Base-by-base conservation (phyloP, 2,329 filamentous ascomycete species). In the Herpotrichia juniperi region DNA sequence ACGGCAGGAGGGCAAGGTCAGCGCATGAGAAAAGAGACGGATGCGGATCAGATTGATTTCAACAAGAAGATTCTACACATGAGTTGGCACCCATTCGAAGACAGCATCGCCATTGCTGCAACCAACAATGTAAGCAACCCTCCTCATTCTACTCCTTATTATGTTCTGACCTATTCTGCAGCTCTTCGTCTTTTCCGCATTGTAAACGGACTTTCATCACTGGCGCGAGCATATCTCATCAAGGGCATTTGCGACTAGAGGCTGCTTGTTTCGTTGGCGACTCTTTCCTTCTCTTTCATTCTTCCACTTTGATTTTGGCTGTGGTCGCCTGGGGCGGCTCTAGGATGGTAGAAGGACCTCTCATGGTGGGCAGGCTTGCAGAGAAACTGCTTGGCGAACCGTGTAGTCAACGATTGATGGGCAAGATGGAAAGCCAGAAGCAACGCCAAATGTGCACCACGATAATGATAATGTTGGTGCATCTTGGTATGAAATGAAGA, bases 11-110 rank as follows among this genome's bases (percentile, higher is more conserved):
- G 88, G 39, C 90, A 93, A 69, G 92, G 91, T 51, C 91, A 94
- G 73, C 86, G 94, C 66, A 97, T 99, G 94, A 88, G 93, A 70
- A 97, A 97, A 80, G 94, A 99, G 81, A 99, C 94, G 47, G 94
- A 99, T 76, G 94, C 94, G 52, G 93, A 99, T 76, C 93, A 97
- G 79, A 97, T 97, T 76, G 94, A 99, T 77, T 99, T 97, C 78
- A 97, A 97, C 84, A 99, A 97, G 85, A 99, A 99, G 85, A 99
- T 99, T 68, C 76, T 99, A 72, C 94, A 99, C 76, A 99, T 99
- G 94, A 97, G 93, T 79, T 99, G 94, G 94, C 94, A 99, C 86
- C 94, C 94, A 43, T 97, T 96, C 69, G 94, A 99, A 78, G 93
- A 99, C 79, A 97, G 93, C 79, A 99, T 99, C 78, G 94, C 94